Evolutionary conservation across 2,329 filamentous ascomycete genomes (phyloP).

Genomic region (Colletotrichum tropicale): DNA sequence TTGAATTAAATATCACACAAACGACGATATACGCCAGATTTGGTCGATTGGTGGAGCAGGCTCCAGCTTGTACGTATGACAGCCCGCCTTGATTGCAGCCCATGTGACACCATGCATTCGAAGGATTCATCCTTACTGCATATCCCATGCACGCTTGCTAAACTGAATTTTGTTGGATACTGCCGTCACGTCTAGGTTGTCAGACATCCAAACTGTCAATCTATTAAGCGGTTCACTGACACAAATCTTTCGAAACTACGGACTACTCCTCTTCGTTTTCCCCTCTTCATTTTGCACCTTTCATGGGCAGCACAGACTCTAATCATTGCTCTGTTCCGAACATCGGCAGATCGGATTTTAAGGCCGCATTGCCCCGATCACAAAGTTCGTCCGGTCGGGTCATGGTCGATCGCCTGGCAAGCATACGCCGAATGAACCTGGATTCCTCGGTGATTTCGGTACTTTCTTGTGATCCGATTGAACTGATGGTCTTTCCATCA

Average conservation of each 20-base stretch:
- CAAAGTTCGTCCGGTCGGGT: not conserved
- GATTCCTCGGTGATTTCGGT: not conserved
- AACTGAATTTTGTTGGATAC: not conserved
- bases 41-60: not conserved
- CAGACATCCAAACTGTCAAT: not conserved
- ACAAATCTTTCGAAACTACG: not conserved
- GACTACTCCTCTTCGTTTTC: not conserved
- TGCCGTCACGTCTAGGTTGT: not conserved
- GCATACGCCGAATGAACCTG: not conserved
- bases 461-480: not conserved
- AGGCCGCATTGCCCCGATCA: not conserved
- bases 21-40: not conserved
- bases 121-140: not conserved
- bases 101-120: not conserved
- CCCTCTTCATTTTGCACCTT: not conserved
- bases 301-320: not conserved
- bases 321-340: not conserved
- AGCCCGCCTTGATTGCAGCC: not conserved
- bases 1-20: not conserved
- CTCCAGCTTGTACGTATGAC: not conserved
- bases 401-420: not conserved
- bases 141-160: not conserved
- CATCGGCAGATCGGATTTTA: not conserved
- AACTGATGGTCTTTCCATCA: not conserved
- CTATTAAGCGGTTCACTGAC: not conserved